Conservation (phyloP, 345 rosid species). For the Corymbia maculata region DNA sequence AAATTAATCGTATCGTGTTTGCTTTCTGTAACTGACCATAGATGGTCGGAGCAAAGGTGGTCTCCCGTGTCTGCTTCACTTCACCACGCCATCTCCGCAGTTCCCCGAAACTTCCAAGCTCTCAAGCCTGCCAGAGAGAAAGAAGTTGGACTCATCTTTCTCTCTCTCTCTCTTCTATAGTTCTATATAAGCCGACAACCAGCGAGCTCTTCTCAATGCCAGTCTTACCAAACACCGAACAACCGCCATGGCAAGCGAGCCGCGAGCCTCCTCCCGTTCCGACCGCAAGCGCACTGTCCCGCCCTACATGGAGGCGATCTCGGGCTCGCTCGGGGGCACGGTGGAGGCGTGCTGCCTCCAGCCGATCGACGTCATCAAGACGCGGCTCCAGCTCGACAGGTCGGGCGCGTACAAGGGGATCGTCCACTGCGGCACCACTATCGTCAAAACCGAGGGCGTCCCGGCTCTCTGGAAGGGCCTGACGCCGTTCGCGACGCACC, state of each 20-base stretch:
- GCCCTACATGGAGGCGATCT: conserved; percentile 77
- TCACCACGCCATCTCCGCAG: not conserved
- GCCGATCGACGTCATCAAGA: conserved; percentile 87
- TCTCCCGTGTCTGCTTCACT: not conserved
- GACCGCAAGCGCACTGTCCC: conserved; percentile 25
- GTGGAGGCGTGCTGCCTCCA: conserved; percentile 86
- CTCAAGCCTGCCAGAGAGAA: not conserved
- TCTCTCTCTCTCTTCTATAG: not conserved
- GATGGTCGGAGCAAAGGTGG: not conserved
- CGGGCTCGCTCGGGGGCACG: conserved; percentile 75
- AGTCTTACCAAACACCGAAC: not conserved
- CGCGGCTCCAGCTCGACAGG: conserved; percentile 69
- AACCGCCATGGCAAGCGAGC: not conserved
- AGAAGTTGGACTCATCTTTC: not conserved
- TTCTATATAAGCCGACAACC: not conserved
- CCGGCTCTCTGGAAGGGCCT: conserved; percentile 86
- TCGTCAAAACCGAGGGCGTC: conserved; percentile 55
- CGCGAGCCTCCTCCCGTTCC: not conserved
- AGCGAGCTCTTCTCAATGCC: not conserved
- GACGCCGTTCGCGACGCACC: conserved; percentile 92
- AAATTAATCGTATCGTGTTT: not conserved
- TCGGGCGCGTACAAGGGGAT: conserved; percentile 57
- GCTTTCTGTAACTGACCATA: not conserved
- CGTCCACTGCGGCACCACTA: conserved; percentile 56
- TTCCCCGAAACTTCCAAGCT: not conserved